Evolutionary conservation across 768 basidiomycete genomes (phyloP).

Genomic region (Naematelia aurantialba): DNA sequence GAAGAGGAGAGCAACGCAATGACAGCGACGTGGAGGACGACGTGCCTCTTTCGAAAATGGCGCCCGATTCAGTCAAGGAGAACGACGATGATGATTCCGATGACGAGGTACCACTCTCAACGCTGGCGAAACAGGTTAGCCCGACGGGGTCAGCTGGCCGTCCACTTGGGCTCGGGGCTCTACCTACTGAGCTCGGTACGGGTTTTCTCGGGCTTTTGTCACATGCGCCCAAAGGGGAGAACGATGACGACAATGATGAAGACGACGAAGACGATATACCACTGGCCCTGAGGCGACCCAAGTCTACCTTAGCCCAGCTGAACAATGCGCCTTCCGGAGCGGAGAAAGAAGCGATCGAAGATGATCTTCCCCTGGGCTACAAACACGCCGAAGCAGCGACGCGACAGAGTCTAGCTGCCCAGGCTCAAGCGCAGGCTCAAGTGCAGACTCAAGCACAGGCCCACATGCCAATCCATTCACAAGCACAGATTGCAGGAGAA

Average conservation of each 20-base stretch:
- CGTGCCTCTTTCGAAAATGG: constrained; percentile 8
- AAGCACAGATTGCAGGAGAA: neutral
- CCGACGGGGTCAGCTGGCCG: neutral
- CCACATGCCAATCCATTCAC: too few relatives aligned
- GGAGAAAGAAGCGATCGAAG: constrained; percentile 24
- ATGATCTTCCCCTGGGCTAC: constrained; percentile 45
- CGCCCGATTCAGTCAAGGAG: neutral
- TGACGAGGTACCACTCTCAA: constrained; percentile 40
- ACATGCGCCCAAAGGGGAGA: too few relatives aligned
- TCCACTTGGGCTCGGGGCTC: neutral
- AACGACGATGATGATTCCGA: constrained; percentile 21
- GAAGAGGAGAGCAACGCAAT: neutral
- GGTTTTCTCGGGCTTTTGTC: constrained; percentile 7
- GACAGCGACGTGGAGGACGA: constrained; percentile 14
- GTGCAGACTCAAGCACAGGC: too few relatives aligned
- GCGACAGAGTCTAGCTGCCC: neutral
- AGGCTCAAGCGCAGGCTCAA: neutral
- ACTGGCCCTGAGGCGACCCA: constrained; percentile 25
- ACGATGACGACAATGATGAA: constrained; percentile 12
- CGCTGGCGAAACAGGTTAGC: constrained; percentile 14
- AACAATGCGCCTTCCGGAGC: neutral
- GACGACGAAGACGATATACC: constrained; percentile 47
- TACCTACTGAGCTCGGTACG: constrained; percentile 2
- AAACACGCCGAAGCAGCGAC: constrained; percentile 32
- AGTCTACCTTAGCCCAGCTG: neutral